Evolutionary conservation across 2,329 filamentous ascomycete species (phyloP).

Genomic region (Colletotrichum sp.): DNA sequence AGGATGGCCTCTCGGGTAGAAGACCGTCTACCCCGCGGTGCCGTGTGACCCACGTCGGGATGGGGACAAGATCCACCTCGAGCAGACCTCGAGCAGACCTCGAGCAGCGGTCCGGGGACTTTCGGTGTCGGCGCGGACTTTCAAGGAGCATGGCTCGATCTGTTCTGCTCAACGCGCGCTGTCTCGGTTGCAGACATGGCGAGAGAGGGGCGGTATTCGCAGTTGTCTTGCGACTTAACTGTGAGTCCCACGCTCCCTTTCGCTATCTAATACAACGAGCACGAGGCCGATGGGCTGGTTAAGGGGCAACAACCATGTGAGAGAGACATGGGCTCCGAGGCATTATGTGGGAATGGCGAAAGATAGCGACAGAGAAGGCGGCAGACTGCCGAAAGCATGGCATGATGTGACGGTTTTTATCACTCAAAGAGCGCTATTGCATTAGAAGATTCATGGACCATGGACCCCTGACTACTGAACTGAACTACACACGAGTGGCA

Average conservation of each 20-base stretch:
- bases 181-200: background rate
- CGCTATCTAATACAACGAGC: background rate
- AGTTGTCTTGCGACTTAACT: background rate
- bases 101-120: background rate
- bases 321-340: background rate
- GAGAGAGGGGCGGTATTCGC: background rate
- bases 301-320: background rate
- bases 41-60: background rate
- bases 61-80: background rate
- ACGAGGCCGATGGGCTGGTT: background rate
- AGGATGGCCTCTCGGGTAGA: background rate
- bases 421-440: background rate
- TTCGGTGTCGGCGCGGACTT: background rate
- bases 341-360: background rate
- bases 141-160: background rate
- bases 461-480: background rate
- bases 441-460: background rate
- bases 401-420: background rate
- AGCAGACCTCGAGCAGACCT: background rate
- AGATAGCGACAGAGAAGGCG: background rate
- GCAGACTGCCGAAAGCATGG: background rate
- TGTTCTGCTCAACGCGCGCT: background rate
- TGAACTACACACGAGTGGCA: background rate
- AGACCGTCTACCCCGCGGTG: background rate
- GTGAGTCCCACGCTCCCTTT: background rate